These are phyloP conservation scores for Colletotrichum sojae DNA, from an alignment of 2,329 filamentous ascomycete species.

Conservation along the genomic window DNA sequence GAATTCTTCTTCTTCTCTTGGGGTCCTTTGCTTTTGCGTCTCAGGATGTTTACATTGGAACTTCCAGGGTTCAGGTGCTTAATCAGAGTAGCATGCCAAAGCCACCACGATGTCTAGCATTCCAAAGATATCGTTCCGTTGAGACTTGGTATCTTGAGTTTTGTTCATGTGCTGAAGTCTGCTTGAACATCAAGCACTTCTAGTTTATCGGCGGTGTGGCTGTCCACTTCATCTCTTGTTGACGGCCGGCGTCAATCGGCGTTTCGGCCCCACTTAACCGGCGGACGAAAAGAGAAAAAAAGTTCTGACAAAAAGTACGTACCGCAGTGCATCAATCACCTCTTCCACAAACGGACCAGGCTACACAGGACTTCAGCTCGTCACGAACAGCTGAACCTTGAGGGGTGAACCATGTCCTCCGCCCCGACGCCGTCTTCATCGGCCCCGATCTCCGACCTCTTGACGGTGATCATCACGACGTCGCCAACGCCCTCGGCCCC, in stretches of 20 bases:
- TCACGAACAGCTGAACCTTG: background rate
- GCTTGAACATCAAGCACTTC: too few species aligned
- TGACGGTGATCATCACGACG: constrained; percentile 67
- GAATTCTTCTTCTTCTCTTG: too few species aligned
- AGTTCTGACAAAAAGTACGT: constrained; percentile 25
- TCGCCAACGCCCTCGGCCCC: constrained; percentile 69
- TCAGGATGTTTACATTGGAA: too few species aligned
- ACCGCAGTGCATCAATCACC: background rate
- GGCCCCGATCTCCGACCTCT: constrained; percentile 32
- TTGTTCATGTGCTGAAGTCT: too few species aligned
- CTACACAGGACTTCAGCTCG: background rate
- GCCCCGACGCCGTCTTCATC: background rate
- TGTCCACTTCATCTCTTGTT: background rate
- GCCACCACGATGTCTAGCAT: too few species aligned
- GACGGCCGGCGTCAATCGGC: background rate
- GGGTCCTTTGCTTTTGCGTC: too few species aligned
- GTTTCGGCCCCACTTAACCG: constrained; percentile 14
- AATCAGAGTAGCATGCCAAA: too few species aligned
- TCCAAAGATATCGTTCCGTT: too few species aligned
- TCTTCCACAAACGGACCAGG: background rate
- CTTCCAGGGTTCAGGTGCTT: too few species aligned
- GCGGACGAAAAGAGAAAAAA: background rate
- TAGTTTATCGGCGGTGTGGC: too few species aligned
- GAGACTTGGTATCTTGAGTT: too few species aligned
- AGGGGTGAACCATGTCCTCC: constrained; percentile 22